These are phyloP conservation scores for Populus tomentosa DNA, from an alignment of 441 rosid species.

Conservation along the genomic window DNA sequence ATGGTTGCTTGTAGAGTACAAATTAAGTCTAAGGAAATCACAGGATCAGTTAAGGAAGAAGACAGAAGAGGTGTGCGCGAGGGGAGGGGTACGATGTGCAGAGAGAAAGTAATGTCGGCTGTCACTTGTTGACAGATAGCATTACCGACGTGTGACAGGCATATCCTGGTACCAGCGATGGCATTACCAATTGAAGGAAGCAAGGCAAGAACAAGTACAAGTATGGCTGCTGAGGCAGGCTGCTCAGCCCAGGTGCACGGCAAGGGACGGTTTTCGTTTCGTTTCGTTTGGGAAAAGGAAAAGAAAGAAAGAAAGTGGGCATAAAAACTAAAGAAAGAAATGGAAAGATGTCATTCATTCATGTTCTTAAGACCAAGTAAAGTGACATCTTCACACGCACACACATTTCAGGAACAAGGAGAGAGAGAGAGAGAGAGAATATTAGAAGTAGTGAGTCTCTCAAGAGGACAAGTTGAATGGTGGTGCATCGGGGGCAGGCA, in stretches of 20 bases:
- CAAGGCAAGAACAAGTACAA: not conserved
- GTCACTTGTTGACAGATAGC: constrained; percentile 3
- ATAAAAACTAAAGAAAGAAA: not conserved
- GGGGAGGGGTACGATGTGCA: constrained; percentile 5
- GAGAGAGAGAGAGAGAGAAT: not conserved
- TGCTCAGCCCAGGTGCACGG: not conserved
- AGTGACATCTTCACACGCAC: constrained; percentile 1
- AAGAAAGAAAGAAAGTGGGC: constrained; percentile 14
- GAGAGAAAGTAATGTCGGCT: constrained; percentile 18
- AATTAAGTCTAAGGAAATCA: not conserved
- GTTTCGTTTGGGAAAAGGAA: not conserved
- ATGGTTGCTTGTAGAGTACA: constrained; percentile 16
- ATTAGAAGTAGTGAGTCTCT: not conserved
- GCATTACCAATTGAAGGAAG: not conserved
- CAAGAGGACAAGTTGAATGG: constrained; percentile 1
- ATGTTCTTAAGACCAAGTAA: constrained; percentile 1
- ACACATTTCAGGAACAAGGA: not conserved
- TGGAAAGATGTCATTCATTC: not conserved
- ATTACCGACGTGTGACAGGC: not conserved
- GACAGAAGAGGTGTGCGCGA: constrained; percentile 5
- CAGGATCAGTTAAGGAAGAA: constrained; percentile 10
- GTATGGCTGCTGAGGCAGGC: not conserved
- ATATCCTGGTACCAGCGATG: not conserved
- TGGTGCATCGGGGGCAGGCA: not conserved
- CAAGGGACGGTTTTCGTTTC: not conserved